phyloP scores from a whole-genome alignment of 495 filamentous ascomycete species.

The Cairneyella variabilis region DNA sequence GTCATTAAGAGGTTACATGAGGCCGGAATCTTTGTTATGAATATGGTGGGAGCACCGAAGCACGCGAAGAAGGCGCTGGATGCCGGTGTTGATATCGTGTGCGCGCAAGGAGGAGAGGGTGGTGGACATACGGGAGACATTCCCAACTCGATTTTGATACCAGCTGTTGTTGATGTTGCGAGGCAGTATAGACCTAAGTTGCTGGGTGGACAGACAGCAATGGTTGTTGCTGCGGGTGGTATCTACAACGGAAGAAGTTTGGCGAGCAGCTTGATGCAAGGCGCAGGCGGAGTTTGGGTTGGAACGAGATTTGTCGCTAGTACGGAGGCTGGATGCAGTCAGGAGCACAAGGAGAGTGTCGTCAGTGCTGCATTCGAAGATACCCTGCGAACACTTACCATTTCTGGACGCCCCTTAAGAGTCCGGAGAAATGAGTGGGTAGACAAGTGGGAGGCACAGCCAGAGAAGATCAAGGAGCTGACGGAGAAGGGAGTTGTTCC shows the following conservation, averaged over 20 bases:
- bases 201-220: constrained; percentile 45
- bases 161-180: constrained; percentile 73
- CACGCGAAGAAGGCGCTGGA: constrained; percentile 82
- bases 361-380: constrained; percentile 69
- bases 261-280: constrained; percentile 68
- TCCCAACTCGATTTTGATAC: constrained; percentile 68
- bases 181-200: constrained; percentile 51
- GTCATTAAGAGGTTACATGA: constrained; percentile 69
- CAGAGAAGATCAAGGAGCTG: constrained; percentile 68
- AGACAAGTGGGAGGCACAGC: constrained; percentile 67
- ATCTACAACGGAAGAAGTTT: constrained; percentile 67
- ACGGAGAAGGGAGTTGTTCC: constrained; percentile 73
- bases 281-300: constrained; percentile 75
- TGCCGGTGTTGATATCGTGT: constrained; percentile 79
- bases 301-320: constrained; percentile 83
- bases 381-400: constrained; percentile 71
- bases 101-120: constrained; percentile 76
- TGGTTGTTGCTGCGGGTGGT: constrained; percentile 76
- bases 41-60: constrained; percentile 91
- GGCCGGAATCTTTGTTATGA: constrained; percentile 79
- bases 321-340: constrained; percentile 70
- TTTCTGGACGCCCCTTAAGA: constrained; percentile 75
- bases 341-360: constrained; percentile 78
- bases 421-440: constrained; percentile 81
- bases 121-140: constrained; percentile 78